phyloP scores from a whole-genome alignment of 345 rosid genomes.

The Aethionema arabicum region DNA sequence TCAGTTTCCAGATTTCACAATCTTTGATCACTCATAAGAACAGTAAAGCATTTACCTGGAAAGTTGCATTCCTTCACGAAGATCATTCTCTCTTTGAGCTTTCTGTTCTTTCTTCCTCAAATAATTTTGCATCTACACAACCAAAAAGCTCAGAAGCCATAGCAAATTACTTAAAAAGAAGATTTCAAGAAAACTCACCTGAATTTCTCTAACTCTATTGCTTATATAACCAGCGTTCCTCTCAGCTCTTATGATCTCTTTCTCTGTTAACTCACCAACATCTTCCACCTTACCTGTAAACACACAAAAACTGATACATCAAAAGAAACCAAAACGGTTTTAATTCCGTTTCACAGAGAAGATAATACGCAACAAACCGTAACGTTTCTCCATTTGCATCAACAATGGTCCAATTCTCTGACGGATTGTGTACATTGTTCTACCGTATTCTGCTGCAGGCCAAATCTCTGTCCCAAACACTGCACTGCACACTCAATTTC shows the following conservation, averaged over 20 bases:
- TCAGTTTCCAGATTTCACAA: background rate
- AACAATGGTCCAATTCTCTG: constrained; percentile 90
- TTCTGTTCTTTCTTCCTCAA: constrained; percentile 73
- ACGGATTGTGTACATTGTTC: constrained; percentile 96
- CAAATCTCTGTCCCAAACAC: constrained; percentile 97
- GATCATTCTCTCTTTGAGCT: constrained; percentile 66
- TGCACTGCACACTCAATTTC: constrained; percentile 73
- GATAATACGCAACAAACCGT: constrained; percentile 48
- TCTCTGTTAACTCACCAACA: constrained; percentile 75
- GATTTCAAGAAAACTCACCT: constrained; percentile 46
- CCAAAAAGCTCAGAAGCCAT: background rate
- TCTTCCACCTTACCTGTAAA: constrained; percentile 65
- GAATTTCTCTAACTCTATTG: constrained; percentile 80
- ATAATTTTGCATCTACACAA: constrained; percentile 76
- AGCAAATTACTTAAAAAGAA: background rate
- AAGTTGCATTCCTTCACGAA: constrained; percentile 76
- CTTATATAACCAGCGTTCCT: constrained; percentile 90
- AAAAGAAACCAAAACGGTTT: background rate
- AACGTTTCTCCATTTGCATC: constrained; percentile 85
- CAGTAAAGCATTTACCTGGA: constrained; percentile 50
- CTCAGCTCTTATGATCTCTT: constrained; percentile 92
- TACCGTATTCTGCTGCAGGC: constrained; percentile 98
- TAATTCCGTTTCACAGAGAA: background rate
- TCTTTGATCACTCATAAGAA: constrained; percentile 3
- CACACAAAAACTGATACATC: constrained; percentile 10